phyloP scores from a whole-genome alignment of 176 grass and related monocot species.

The Aegilops umbellulata region DNA sequence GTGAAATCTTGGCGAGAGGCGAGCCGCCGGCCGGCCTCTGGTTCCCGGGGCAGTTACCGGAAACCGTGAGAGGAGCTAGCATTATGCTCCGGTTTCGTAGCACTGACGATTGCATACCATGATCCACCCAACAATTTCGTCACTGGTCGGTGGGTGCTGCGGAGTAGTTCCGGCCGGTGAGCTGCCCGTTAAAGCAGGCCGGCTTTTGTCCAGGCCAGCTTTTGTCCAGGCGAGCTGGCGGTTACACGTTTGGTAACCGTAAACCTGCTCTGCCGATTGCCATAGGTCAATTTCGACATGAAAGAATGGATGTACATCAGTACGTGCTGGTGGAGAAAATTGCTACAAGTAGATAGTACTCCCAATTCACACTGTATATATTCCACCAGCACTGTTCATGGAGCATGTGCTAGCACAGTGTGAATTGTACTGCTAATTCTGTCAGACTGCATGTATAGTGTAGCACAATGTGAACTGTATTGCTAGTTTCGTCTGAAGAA shows the following conservation, averaged over 20 bases:
- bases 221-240: slow-evolving; percentile 12
- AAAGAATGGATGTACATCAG: not conserved
- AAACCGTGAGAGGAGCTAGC: not conserved
- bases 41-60: not conserved
- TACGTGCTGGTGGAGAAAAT: not conserved
- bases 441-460: not conserved
- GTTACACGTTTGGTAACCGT: slow-evolving; percentile 31
- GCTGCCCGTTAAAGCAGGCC: not conserved
- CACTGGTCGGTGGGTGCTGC: slow-evolving; percentile 13
- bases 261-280: not conserved
- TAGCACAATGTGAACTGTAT: not conserved
- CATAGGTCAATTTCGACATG: slow-evolving; percentile 5
- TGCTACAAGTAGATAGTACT: not conserved
- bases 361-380: too few relatives aligned
- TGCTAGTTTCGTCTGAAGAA: not conserved
- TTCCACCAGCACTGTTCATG: too few relatives aligned
- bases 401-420: not conserved
- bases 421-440: not conserved
- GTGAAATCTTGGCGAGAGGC: not conserved
- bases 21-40: not conserved
- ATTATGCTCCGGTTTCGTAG: not conserved
- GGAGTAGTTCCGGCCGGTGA: slow-evolving; percentile 11
- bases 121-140: not conserved
- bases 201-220: slow-evolving; percentile 5
- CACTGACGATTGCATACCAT: not conserved